Evolutionary conservation across 768 basidiomycete species (phyloP).

Genomic region (Leccinum barrowsii): DNA sequence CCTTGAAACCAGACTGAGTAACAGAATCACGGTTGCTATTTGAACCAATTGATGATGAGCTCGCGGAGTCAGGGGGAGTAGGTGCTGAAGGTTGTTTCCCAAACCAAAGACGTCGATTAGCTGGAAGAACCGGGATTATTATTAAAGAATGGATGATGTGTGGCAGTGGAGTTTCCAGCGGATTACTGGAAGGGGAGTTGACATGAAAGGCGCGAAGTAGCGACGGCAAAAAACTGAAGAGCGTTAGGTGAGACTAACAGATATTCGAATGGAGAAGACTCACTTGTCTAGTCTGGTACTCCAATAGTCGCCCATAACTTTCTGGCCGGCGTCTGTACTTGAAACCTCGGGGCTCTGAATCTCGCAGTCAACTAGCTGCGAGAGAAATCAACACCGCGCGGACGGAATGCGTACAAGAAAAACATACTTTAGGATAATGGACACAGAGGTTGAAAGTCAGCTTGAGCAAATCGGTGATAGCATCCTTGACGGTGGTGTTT

Average conservation of each 20-base stretch:
- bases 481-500: conserved; percentile 48
- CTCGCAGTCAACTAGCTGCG: conserved; percentile 42
- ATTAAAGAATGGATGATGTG: conserved; percentile 83
- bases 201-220: conserved; percentile 66
- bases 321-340: conserved; percentile 25
- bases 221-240: conserved; percentile 55
- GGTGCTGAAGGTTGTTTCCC: conserved; percentile 38
- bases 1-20: conserved; percentile 13
- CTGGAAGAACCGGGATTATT: conserved; percentile 62
- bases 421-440: conserved; percentile 72
- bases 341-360: conserved; percentile 32
- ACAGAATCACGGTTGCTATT: conserved; percentile 1
- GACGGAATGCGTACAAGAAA: background rate
- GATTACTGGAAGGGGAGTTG: conserved; percentile 59
- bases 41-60: conserved; percentile 27
- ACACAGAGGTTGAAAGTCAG: conserved; percentile 76
- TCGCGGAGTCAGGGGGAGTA: conserved; percentile 35
- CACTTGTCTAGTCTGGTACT: conserved; percentile 68
- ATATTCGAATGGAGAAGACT: conserved; percentile 21
- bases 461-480: conserved; percentile 82
- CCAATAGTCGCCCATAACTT: conserved; percentile 75
- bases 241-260: background rate
- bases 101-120: conserved; percentile 62
- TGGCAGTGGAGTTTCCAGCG: conserved; percentile 70
- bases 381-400: background rate